Evolutionary conservation across 2,329 filamentous ascomycete species (phyloP).

Genomic region (Fusarium marasasianum): DNA sequence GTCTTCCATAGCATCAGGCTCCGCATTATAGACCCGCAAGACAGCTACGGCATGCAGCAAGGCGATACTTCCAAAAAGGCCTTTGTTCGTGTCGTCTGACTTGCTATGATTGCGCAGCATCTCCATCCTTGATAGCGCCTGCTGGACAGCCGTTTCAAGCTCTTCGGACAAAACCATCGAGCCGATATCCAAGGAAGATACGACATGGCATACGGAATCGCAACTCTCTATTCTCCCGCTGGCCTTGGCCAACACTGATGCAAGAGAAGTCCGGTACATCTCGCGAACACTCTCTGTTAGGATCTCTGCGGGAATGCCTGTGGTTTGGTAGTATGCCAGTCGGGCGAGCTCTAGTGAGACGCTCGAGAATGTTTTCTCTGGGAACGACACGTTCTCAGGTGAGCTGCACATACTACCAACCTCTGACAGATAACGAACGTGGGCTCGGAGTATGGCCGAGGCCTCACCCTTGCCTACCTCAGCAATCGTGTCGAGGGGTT

Average conservation of each 20-base stretch:
- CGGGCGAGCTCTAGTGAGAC: constrained; percentile 59
- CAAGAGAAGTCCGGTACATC: constrained; percentile 65
- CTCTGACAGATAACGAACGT: constrained; percentile 64
- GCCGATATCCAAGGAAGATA: constrained; percentile 62
- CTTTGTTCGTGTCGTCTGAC: constrained; percentile 49
- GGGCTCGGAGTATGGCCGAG: constrained; percentile 55
- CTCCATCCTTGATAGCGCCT: constrained; percentile 62
- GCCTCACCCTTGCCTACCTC: constrained; percentile 33
- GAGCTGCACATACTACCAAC: constrained; percentile 36
- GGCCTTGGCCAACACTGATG: constrained; percentile 64
- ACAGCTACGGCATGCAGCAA: constrained; percentile 86
- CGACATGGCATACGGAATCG: constrained; percentile 62
- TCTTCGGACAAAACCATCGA: constrained; percentile 65
- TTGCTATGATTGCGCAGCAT: constrained; percentile 59
- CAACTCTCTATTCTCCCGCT: constrained; percentile 64
- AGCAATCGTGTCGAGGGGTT: constrained; percentile 50
- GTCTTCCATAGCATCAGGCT: constrained; percentile 77
- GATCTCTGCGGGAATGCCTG: constrained; percentile 52
- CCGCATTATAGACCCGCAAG: constrained; percentile 89
- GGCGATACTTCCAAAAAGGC: constrained; percentile 71
- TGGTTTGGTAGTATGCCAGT: constrained; percentile 63
- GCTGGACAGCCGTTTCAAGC: constrained; percentile 61
- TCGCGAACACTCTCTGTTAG: constrained; percentile 63
- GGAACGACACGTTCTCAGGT: not conserved
- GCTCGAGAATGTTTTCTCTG: not conserved